Evolutionary conservation across 192 early-diverging fungal genomes (phyloP).

Genomic region (Backusella circina): DNA sequence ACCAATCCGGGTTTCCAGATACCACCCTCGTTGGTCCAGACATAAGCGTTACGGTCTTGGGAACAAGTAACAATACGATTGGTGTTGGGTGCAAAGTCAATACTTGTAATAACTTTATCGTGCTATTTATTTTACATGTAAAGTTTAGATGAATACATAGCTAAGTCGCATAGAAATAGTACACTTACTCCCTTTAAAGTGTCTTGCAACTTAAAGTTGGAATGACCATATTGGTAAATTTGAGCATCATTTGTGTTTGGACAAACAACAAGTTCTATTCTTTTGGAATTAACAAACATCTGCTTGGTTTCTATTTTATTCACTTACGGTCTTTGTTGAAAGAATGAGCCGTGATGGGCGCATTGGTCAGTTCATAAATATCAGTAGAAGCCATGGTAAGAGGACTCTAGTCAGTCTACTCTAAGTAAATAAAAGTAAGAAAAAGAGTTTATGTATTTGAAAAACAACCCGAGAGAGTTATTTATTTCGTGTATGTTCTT

Average conservation of each 20-base stretch:
- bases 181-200: conserved; percentile 67
- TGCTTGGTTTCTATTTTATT: not conserved
- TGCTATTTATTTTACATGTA: conserved; percentile 48
- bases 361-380: conserved; percentile 58
- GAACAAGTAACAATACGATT: conserved; percentile 97
- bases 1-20: conserved; percentile 91
- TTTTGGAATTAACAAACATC: not conserved
- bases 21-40: conserved; percentile 78
- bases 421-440: not conserved
- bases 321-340: conserved; percentile 82
- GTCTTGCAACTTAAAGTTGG: conserved; percentile 60
- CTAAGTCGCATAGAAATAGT: not conserved
- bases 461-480: not conserved
- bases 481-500: not conserved
- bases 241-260: conserved; percentile 89
- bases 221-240: conserved; percentile 70
- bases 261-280: conserved; percentile 85
- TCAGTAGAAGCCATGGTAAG: conserved; percentile 49
- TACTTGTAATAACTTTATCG: conserved; percentile 90
- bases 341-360: conserved; percentile 88
- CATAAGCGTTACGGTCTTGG: conserved; percentile 98
- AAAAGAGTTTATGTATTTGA: not conserved
- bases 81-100: conserved; percentile 94
- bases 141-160: not conserved
- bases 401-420: conserved; percentile 61